A percentile compares a stretch with the other conserved stretches of the same genome.
phyloP scores from a whole-genome alignment of 768 basidiomycete species.

The Pseudohyphozyma bogoriensis region DNA sequence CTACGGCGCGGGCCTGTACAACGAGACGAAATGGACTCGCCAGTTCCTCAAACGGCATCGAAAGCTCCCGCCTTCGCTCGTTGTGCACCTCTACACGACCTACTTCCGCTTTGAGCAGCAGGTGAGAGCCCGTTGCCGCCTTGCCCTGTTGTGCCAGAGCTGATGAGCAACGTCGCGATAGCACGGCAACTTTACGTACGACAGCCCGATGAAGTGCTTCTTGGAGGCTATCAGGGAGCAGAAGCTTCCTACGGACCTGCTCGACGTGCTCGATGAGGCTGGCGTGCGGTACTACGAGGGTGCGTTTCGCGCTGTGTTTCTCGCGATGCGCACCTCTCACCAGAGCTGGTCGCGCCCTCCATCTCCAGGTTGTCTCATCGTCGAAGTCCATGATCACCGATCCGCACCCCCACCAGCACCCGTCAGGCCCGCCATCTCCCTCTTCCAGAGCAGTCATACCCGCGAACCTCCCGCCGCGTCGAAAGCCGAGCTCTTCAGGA shows the following conservation, averaged over 20 bases:
- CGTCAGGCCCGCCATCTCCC: background rate
- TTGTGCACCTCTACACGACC: conserved; percentile 39
- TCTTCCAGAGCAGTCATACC: conserved; percentile 12
- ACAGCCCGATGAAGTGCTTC: conserved; percentile 42
- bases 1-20: too few relatives aligned
- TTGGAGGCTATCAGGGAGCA: conserved; percentile 41
- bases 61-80: conserved; percentile 38
- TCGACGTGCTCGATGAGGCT: conserved; percentile 38
- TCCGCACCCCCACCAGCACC: background rate
- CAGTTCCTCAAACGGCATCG: conserved; percentile 40
- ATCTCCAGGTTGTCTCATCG: conserved; percentile 41
- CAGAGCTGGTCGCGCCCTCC: too few relatives aligned
- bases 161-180: conserved; percentile 10
- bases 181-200: conserved; percentile 39
- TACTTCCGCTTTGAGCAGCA: conserved; percentile 42
- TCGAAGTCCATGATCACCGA: conserved; percentile 43
- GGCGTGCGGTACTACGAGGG: conserved; percentile 28
- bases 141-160: background rate
- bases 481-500: conserved; percentile 30
- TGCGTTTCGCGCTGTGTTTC: conserved; percentile 22
- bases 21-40: conserved; percentile 40
- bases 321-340: too few relatives aligned
- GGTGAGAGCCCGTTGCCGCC: conserved; percentile 29
- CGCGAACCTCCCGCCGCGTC: conserved; percentile 7
- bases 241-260: conserved; percentile 38